phyloP scores from a whole-genome alignment of 805 yeast species.

The Saturnispora mendoncae region DNA sequence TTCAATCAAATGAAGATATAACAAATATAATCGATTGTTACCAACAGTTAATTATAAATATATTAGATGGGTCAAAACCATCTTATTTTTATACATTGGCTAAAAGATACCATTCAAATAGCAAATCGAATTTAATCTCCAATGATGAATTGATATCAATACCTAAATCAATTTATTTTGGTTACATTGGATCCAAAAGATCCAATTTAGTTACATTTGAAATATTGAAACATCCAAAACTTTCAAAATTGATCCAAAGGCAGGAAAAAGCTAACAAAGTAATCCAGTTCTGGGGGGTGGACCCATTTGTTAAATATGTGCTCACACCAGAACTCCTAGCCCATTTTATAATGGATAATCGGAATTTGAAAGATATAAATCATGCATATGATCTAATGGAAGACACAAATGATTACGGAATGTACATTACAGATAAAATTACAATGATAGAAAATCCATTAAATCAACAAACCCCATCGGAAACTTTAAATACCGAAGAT shows the following conservation, averaged over 20 bases:
- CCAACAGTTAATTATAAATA: conserved; percentile 13
- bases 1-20: not conserved
- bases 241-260: conserved; percentile 25
- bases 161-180: conserved; percentile 43
- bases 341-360: conserved; percentile 42
- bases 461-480: not conserved
- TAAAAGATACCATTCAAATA: conserved; percentile 29
- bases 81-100: conserved; percentile 49
- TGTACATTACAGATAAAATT: conserved; percentile 27
- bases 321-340: conserved; percentile 56
- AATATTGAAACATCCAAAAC: conserved; percentile 28
- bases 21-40: conserved; percentile 9
- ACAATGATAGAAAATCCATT: conserved; percentile 1
- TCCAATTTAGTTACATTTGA: conserved; percentile 41
- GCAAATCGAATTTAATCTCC: conserved; percentile 38
- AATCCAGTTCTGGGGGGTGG: conserved; percentile 51
- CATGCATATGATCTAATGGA: conserved; percentile 40
- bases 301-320: conserved; percentile 48
- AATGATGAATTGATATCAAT: conserved; percentile 38
- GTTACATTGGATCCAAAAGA: conserved; percentile 53
- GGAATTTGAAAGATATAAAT: conserved; percentile 26
- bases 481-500: not conserved
- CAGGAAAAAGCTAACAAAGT: conserved; percentile 32
- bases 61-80: conserved; percentile 32
- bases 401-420: conserved; percentile 34